Evolutionary conservation across 2,329 filamentous ascomycete species (phyloP).

Genomic region (Trichoderma sp.): DNA sequence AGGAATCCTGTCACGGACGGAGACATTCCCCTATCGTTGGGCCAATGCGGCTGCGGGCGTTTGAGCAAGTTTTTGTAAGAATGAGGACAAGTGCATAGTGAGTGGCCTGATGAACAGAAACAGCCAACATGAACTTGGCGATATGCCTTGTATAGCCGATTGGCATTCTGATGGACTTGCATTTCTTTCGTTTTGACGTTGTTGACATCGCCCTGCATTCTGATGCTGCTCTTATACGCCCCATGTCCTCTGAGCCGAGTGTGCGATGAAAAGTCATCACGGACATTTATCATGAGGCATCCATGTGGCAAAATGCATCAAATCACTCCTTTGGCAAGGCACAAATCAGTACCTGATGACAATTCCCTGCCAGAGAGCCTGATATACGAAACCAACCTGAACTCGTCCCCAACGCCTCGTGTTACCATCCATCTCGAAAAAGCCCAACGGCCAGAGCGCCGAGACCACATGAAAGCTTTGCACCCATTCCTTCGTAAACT

Average conservation of each 20-base stretch:
- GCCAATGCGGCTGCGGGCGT: conserved; percentile 24
- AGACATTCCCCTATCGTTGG: not conserved
- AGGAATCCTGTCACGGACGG: not conserved
- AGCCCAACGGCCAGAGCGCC: not conserved
- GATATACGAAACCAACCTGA: not conserved
- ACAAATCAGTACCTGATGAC: not conserved
- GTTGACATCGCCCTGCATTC: too few species aligned
- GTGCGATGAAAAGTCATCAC: too few species aligned
- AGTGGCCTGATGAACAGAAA: not conserved
- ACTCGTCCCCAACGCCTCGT: not conserved
- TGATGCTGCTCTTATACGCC: too few species aligned
- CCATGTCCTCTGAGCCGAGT: too few species aligned
- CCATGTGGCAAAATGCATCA: too few species aligned
- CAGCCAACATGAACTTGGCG: not conserved
- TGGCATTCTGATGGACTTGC: not conserved
- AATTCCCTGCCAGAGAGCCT: not conserved
- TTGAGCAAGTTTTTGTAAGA: conserved; percentile 31
- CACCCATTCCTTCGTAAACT: not conserved
- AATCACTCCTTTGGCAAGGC: not conserved
- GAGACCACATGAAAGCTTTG: not conserved
- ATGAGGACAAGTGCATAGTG: too few species aligned
- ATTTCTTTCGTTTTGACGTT: not conserved
- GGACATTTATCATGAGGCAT: too few species aligned
- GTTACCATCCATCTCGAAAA: not conserved
- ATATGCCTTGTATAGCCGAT: too few species aligned